phyloP scores from a whole-genome alignment of 108 stramenopile genomes.

The Skeletonema potamos region DNA sequence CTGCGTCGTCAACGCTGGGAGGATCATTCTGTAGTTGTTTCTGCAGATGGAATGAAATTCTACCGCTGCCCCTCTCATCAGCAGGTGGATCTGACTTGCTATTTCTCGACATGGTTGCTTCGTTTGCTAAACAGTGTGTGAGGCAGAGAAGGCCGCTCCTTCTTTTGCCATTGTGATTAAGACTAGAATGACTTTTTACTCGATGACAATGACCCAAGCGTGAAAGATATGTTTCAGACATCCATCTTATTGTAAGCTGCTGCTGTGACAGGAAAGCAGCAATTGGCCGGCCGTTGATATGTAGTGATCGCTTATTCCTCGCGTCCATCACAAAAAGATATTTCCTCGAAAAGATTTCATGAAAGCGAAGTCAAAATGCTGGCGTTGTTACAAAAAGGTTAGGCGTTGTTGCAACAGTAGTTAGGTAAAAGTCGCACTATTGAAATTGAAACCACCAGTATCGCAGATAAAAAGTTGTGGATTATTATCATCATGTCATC shows the following conservation, averaged over 20 bases:
- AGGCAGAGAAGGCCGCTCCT: no score
- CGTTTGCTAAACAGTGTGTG: no score
- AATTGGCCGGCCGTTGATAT: no score
- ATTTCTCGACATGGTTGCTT: neutral
- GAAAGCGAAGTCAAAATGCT: neutral
- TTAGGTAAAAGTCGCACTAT: no score
- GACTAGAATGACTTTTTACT: neutral
- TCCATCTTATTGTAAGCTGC: neutral
- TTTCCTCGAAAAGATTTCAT: constrained; percentile 1
- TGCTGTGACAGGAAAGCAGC: neutral
- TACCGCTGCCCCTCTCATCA: neutral
- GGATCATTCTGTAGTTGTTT: neutral
- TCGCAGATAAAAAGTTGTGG: neutral
- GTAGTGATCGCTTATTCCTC: neutral
- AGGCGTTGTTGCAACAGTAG: no score
- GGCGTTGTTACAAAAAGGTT: no score
- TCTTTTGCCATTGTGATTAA: no score
- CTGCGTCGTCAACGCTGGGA: neutral
- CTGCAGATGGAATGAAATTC: neutral
- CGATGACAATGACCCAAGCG: no score
- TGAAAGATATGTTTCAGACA: neutral
- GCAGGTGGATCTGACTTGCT: neutral
- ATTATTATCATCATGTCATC: constrained; percentile 28
- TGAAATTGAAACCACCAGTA: neutral
- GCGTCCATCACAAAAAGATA: neutral